A percentile compares a stretch with the other conserved stretches of the same genome.
Evolutionary conservation across 2,329 filamentous ascomycete species (phyloP).

Genomic region (Alternaria novae-zelandiae): DNA sequence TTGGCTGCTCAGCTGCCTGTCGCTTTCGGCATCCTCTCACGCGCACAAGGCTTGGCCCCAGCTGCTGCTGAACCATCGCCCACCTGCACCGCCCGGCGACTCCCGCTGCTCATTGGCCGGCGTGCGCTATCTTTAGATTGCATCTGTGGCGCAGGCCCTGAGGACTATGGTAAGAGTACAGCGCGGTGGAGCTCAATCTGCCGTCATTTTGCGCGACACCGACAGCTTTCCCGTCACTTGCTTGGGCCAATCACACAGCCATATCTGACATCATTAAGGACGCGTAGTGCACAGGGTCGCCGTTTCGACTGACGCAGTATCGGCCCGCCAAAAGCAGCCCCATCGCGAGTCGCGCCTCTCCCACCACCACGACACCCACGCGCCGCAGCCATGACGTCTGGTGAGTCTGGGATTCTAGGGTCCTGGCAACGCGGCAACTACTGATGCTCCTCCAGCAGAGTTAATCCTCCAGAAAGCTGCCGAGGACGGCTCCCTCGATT

Average conservation of each 20-base stretch:
- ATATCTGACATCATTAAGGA: not conserved
- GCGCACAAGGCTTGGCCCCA: not conserved
- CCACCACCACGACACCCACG: conserved; percentile 1
- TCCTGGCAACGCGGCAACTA: not conserved
- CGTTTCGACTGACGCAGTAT: conserved; percentile 1
- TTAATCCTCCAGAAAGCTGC: conserved; percentile 62
- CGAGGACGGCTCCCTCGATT: conserved; percentile 64
- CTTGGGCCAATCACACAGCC: not conserved
- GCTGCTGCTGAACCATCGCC: not conserved
- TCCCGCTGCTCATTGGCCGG: not conserved
- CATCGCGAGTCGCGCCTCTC: conserved; percentile 4
- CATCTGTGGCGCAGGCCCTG: conserved; percentile 10
- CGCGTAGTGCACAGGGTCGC: conserved; percentile 1
- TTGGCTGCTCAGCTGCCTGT: not conserved
- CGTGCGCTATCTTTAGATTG: not conserved
- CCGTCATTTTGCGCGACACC: conserved; percentile 9
- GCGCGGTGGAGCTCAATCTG: conserved; percentile 6
- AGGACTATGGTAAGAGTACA: not conserved
- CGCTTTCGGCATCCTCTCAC: not conserved
- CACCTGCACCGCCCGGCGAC: conserved; percentile 5
- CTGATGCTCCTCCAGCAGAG: conserved; percentile 48
- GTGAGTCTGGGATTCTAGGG: conserved; percentile 8
- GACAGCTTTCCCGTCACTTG: not conserved
- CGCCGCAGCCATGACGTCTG: conserved; percentile 27
- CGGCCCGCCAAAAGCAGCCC: conserved; percentile 1